A percentile compares a stretch with the other conserved stretches of the same genome.
Evolutionary conservation across 805 yeast genomes (phyloP).

Genomic region (Yamadazyma sp.): DNA sequence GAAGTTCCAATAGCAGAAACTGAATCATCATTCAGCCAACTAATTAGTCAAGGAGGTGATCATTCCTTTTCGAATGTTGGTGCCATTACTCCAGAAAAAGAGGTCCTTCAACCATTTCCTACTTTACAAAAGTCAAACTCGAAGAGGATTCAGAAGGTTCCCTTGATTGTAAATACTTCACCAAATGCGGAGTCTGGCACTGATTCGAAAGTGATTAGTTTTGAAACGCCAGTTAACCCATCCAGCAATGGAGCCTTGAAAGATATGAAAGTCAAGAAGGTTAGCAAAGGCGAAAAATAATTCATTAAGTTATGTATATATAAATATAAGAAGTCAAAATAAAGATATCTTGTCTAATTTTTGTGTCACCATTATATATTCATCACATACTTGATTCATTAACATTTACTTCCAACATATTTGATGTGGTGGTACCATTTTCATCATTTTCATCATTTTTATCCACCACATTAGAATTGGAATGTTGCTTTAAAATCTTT

Average conservation of each 20-base stretch:
- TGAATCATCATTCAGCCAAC: not conserved
- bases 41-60: not conserved
- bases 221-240: conserved; percentile 13
- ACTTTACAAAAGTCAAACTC: not conserved
- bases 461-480: not conserved
- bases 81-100: conserved; percentile 12
- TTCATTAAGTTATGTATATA: too few relatives aligned
- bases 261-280: conserved; percentile 5
- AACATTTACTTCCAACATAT: not conserved
- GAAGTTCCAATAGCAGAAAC: conserved; percentile 2
- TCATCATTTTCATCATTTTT: conserved; percentile 2
- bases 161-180: conserved; percentile 16
- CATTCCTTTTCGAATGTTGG: conserved; percentile 6
- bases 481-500: conserved; percentile 20
- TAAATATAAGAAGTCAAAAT: too few relatives aligned
- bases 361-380: not conserved
- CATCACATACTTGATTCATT: conserved; percentile 1
- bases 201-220: conserved; percentile 10
- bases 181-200: not conserved
- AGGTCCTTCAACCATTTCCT: conserved; percentile 8
- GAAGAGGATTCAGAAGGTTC: too few relatives aligned
- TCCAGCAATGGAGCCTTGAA: conserved; percentile 1
- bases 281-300: too few relatives aligned
- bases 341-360: not conserved
- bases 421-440: not conserved